A percentile compares a stretch with the other conserved stretches of the same genome.
Evolutionary conservation across 148 eudicot genomes (phyloP).

Genomic region (Camellia lanceoleosa): DNA sequence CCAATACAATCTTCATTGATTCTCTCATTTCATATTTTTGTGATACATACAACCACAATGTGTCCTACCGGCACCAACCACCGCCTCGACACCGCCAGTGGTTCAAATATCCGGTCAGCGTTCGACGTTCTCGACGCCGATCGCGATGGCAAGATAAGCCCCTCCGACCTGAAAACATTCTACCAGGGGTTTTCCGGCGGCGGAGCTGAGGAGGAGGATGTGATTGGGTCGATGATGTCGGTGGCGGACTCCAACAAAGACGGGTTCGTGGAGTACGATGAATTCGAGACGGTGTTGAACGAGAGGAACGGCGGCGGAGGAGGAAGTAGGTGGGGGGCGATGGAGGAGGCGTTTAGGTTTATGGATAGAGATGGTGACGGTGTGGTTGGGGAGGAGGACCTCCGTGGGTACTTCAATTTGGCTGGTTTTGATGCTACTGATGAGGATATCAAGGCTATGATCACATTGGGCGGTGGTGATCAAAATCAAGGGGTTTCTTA

Average conservation of each 20-base stretch:
- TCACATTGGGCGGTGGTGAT: slow-evolving; percentile 61
- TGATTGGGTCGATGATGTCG: slow-evolving; percentile 64
- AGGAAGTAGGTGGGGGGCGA: slow-evolving; percentile 18
- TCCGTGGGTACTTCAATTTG: slow-evolving; percentile 41
- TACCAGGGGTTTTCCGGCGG: slow-evolving; percentile 29
- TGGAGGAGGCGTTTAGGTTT: slow-evolving; percentile 69
- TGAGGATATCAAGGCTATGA: slow-evolving; percentile 79
- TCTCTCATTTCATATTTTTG: no score
- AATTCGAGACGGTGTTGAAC: slow-evolving; percentile 50
- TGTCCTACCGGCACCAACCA: slow-evolving; percentile 55
- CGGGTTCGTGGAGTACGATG: slow-evolving; percentile 64
- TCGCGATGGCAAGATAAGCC: slow-evolving; percentile 73
- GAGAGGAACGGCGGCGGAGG: background rate
- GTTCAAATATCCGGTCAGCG: slow-evolving; percentile 44
- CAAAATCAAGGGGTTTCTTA: slow-evolving; percentile 51
- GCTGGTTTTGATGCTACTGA: slow-evolving; percentile 57
- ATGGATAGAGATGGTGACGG: slow-evolving; percentile 94
- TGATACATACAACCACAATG: slow-evolving; percentile 19
- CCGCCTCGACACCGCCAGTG: background rate
- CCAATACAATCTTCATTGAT: no score
- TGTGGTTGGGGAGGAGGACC: slow-evolving; percentile 56
- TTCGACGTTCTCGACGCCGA: slow-evolving; percentile 74
- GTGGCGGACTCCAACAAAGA: slow-evolving; percentile 66
- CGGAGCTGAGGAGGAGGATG: slow-evolving; percentile 26
- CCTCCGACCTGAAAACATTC: slow-evolving; percentile 56